These are phyloP conservation scores for Ampelomyces quisqualis DNA, from an alignment of 2,329 filamentous ascomycete genomes.

Conservation along the genomic window DNA sequence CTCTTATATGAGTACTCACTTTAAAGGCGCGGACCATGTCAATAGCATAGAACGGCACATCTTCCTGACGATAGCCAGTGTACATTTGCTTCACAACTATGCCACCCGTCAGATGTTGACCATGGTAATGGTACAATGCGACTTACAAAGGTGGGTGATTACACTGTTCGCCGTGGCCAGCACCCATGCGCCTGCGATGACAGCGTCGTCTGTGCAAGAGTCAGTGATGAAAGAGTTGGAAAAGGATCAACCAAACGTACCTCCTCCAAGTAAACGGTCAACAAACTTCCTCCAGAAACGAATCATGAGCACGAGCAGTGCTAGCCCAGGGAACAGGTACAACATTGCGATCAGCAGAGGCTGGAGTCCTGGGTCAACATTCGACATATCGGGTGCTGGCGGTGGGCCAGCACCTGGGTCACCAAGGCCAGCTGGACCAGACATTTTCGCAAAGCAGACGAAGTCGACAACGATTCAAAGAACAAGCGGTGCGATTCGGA, in stretches of 20 bases:
- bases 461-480: background rate
- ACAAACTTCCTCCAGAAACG: slow-evolving; percentile 17
- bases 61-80: slow-evolving; percentile 17
- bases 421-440: background rate
- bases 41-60: slow-evolving; percentile 14
- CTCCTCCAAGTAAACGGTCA: slow-evolving; percentile 18
- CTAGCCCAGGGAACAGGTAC: slow-evolving; percentile 15
- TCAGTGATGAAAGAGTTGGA: background rate
- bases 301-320: slow-evolving; percentile 12
- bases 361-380: slow-evolving; percentile 14
- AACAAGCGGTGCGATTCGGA: background rate
- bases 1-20: slow-evolving; percentile 3
- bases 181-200: slow-evolving; percentile 15
- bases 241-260: slow-evolving; percentile 8
- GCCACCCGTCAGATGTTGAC: background rate
- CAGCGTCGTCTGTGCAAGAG: slow-evolving; percentile 8
- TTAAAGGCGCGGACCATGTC: slow-evolving; percentile 10
- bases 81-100: slow-evolving; percentile 13
- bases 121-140: background rate
- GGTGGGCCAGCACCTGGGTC: slow-evolving; percentile 1
- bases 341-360: slow-evolving; percentile 15
- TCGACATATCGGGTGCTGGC: slow-evolving; percentile 12
- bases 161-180: slow-evolving; percentile 12
- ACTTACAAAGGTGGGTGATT: slow-evolving; percentile 20
- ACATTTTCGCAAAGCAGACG: background rate